phyloP scores from a whole-genome alignment of 140 eudicot species.

The Erigeron philadelphicus region DNA sequence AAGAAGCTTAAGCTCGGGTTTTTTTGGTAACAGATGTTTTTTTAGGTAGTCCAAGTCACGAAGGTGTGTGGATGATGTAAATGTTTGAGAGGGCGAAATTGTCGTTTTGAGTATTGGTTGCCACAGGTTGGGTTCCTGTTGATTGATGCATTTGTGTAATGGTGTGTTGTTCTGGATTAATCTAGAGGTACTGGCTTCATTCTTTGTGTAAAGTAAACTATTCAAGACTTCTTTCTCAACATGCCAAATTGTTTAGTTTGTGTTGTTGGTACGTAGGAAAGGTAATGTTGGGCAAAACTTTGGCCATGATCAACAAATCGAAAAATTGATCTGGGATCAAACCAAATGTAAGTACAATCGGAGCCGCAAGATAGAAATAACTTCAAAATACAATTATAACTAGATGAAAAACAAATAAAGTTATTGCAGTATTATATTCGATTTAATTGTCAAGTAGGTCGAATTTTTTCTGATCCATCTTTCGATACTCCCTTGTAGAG shows the following conservation, averaged over 20 bases:
- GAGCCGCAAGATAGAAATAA: constrained; percentile 5
- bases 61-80: constrained; percentile 42
- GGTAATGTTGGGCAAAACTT: too few species aligned
- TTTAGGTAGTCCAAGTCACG: constrained; percentile 16
- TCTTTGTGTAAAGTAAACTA: constrained; percentile 43
- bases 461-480: constrained; percentile 31
- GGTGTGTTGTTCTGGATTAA: constrained; percentile 29
- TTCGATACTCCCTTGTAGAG: constrained; percentile 49
- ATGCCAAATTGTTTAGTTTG: constrained; percentile 1
- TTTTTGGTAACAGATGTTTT: constrained; percentile 30
- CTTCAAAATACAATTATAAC: constrained; percentile 12
- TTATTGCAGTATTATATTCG: constrained; percentile 21
- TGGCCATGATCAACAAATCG: too few species aligned
- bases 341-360: background rate
- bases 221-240: constrained; percentile 23
- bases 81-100: constrained; percentile 35
- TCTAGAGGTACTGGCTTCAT: constrained; percentile 29
- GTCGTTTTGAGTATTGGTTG: constrained; percentile 23
- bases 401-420: background rate
- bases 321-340: too few species aligned
- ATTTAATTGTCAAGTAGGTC: constrained; percentile 27
- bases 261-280: too few species aligned
- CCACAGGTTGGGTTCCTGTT: constrained; percentile 8
- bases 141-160: constrained; percentile 27
- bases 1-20: constrained; percentile 12